These are phyloP conservation scores for Alternaria sp. DNA, from an alignment of 2,329 filamentous ascomycete species.

Conservation along the genomic window DNA sequence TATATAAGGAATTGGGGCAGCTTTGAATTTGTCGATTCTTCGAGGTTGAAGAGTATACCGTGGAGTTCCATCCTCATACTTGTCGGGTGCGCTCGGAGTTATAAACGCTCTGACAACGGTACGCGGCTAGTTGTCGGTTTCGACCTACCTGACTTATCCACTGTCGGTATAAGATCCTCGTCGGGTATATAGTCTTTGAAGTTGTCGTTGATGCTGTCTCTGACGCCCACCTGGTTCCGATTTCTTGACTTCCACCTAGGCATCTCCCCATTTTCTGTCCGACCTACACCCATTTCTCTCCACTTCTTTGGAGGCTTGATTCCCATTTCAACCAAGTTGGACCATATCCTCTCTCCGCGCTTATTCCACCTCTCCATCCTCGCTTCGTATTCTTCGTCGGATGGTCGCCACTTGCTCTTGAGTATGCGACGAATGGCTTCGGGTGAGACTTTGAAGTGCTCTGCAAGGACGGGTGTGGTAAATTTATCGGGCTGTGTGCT, in stretches of 20 bases:
- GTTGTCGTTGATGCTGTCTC: slow-evolving; percentile 34
- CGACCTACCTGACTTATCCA: slow-evolving; percentile 23
- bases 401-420: slow-evolving; percentile 77
- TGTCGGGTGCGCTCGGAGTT: too few relatives aligned
- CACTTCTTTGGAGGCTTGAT: slow-evolving; percentile 65
- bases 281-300: slow-evolving; percentile 57
- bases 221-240: slow-evolving; percentile 42
- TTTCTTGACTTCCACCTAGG: slow-evolving; percentile 47
- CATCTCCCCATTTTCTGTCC: slow-evolving; percentile 34
- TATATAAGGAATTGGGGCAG: too few relatives aligned
- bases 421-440: slow-evolving; percentile 90
- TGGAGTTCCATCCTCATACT: too few relatives aligned
- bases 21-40: too few relatives aligned
- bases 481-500: slow-evolving; percentile 79
- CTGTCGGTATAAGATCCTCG: slow-evolving; percentile 45
- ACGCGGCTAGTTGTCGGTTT: slow-evolving; percentile 9
- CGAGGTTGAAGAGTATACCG: too few relatives aligned
- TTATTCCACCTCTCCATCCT: slow-evolving; percentile 58
- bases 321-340: slow-evolving; percentile 59
- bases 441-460: slow-evolving; percentile 84
- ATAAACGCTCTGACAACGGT: neutral
- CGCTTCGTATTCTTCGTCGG: slow-evolving; percentile 56
- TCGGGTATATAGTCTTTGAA: slow-evolving; percentile 19
- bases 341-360: slow-evolving; percentile 60
- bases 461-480: slow-evolving; percentile 75